A percentile compares a stretch with the other conserved stretches of the same genome.
Conservation (phyloP, 805 yeast genomes). For the Maudiozyma pseudohumilis region DNA sequence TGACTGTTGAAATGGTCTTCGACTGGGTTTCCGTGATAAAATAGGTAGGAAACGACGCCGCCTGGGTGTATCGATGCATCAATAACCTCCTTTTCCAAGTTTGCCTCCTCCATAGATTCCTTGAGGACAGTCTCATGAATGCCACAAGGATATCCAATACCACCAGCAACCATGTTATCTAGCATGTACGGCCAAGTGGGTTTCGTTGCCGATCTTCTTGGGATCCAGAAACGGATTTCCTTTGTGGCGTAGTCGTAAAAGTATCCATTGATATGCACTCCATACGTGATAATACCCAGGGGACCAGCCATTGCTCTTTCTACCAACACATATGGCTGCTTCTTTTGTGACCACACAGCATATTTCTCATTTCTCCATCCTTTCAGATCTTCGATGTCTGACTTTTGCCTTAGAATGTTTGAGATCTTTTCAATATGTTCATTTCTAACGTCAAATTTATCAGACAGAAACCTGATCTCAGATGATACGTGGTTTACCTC, state of each 20-base stretch:
- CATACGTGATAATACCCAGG: constrained; percentile 82
- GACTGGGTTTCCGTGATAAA: constrained; percentile 25
- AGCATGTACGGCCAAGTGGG: constrained; percentile 85
- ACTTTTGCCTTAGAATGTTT: constrained; percentile 28
- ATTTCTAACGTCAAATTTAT: constrained; percentile 24
- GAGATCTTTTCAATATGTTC: constrained; percentile 40
- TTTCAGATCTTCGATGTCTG: constrained; percentile 30
- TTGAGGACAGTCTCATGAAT: constrained; percentile 68
- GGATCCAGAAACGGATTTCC: constrained; percentile 63
- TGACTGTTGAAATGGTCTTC: constrained; percentile 31
- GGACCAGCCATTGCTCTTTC: constrained; percentile 79
- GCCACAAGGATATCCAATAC: constrained; percentile 74
- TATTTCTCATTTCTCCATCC: constrained; percentile 89
- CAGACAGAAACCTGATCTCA: constrained; percentile 26
- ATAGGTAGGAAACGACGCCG: constrained; percentile 66
- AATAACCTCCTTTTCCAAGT: constrained; percentile 47
- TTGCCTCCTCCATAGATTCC: constrained; percentile 89
- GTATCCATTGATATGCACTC: constrained; percentile 81
- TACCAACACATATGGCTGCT: constrained; percentile 48
- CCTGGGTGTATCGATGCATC: constrained; percentile 34
- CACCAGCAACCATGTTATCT: constrained; percentile 95
- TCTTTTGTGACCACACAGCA: constrained; percentile 45
- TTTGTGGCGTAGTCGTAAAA: constrained; percentile 39
- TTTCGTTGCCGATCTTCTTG: constrained; percentile 66
- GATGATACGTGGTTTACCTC: constrained; percentile 20